phyloP scores from a whole-genome alignment of 306 rosid genomes.

The Corylus americana region DNA sequence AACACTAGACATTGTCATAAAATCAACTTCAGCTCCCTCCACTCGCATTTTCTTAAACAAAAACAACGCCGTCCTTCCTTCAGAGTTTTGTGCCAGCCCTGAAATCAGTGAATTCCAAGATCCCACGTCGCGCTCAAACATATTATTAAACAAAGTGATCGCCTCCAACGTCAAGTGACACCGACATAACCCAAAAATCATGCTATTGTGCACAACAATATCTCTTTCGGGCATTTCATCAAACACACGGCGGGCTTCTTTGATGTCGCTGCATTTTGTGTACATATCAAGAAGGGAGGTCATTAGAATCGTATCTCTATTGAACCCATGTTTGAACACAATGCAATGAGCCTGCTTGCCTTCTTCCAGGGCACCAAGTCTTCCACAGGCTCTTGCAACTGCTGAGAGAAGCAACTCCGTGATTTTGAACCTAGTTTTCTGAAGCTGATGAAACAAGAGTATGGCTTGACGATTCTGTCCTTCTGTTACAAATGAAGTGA shows the following conservation, averaged over 20 bases:
- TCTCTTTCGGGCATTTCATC: slow-evolving; percentile 42
- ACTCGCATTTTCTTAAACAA: slow-evolving; percentile 31
- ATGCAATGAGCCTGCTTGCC: slow-evolving; percentile 38
- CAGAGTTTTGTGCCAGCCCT: slow-evolving; percentile 23
- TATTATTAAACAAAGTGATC: slow-evolving; percentile 21
- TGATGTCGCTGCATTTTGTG: slow-evolving; percentile 22
- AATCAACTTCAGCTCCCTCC: slow-evolving; percentile 32
- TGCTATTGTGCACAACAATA: slow-evolving; percentile 24
- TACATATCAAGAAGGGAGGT: slow-evolving; percentile 35
- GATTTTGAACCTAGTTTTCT: slow-evolving; percentile 15
- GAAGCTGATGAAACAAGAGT: slow-evolving; percentile 18
- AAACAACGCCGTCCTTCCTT: slow-evolving; percentile 28
- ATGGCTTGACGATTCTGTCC: slow-evolving; percentile 29
- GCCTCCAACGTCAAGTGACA: slow-evolving; percentile 20
- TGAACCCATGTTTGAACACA: slow-evolving; percentile 21
- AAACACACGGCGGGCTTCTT: slow-evolving; percentile 26
- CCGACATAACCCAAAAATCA: slow-evolving; percentile 38
- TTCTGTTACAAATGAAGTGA: slow-evolving; percentile 11
- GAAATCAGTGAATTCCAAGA: slow-evolving; percentile 42
- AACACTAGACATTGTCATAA: slow-evolving; percentile 34
- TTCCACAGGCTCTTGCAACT: slow-evolving; percentile 28
- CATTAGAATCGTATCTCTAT: slow-evolving; percentile 22
- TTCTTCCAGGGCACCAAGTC: slow-evolving; percentile 16
- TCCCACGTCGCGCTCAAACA: slow-evolving; percentile 24
- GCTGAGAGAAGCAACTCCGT: slow-evolving; percentile 38